Percentiles rank a stretch among this genome's conserved stretches.
phyloP scores from a whole-genome alignment of 176 grass and related monocot genomes.

The Lolium perenne region DNA sequence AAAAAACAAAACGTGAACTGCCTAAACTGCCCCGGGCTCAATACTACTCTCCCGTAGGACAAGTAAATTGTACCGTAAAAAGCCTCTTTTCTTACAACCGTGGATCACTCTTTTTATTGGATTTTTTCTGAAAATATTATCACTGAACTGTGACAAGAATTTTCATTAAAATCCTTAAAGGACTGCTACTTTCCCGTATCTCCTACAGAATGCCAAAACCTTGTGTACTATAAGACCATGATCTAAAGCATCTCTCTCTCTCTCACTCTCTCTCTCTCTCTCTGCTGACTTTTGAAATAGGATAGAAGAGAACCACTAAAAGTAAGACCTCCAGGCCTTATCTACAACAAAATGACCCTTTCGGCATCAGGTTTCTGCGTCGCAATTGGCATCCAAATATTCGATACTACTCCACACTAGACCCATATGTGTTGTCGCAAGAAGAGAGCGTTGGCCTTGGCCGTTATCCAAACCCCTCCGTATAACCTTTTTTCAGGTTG shows the following conservation, averaged over 20 bases:
- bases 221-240: not conserved
- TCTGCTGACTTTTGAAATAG: constrained; percentile 52
- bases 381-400: constrained; percentile 48
- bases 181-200: not conserved
- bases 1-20: too few relatives aligned
- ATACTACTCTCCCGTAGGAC: too few relatives aligned
- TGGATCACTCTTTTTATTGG: not conserved
- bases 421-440: constrained; percentile 33
- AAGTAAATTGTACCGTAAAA: too few relatives aligned
- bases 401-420: constrained; percentile 38
- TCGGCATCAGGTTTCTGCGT: constrained; percentile 35
- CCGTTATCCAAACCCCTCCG: constrained; percentile 29
- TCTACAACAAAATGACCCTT: constrained; percentile 20
- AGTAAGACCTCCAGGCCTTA: constrained; percentile 46
- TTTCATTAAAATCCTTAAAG: not conserved
- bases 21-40: too few relatives aligned
- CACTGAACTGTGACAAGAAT: not conserved
- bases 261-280: constrained; percentile 1
- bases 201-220: not conserved
- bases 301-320: constrained; percentile 35
- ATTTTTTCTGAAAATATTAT: not conserved
- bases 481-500: not conserved
- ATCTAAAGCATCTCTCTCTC: constrained; percentile 27
- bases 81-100: not conserved
- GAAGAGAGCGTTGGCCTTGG: constrained; percentile 20